phyloP scores from a whole-genome alignment of 2,329 filamentous ascomycete genomes.

The Phialophora expanda region DNA sequence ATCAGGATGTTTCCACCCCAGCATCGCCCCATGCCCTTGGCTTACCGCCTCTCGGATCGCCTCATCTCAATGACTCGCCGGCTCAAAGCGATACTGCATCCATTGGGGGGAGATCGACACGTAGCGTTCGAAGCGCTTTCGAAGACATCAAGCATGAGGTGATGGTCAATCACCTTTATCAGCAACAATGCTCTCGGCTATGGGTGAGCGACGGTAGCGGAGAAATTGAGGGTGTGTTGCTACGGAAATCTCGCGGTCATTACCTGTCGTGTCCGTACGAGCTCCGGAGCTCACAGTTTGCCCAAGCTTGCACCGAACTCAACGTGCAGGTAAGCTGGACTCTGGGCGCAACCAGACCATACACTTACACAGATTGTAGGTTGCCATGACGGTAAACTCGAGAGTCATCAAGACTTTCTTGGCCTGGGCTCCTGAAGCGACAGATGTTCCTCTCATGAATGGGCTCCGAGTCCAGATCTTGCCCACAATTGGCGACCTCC shows the following conservation, averaged over 20 bases:
- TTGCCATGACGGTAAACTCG: slow-evolving; percentile 80
- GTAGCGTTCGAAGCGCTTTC: slow-evolving; percentile 60
- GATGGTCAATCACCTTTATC: slow-evolving; percentile 82
- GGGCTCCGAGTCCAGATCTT: slow-evolving; percentile 78
- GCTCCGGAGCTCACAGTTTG: slow-evolving; percentile 67
- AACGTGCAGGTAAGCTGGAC: slow-evolving; percentile 67
- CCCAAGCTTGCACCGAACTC: slow-evolving; percentile 67
- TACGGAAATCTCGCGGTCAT: slow-evolving; percentile 69
- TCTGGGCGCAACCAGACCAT: slow-evolving; percentile 23
- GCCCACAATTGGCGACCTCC: slow-evolving; percentile 72
- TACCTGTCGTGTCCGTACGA: slow-evolving; percentile 76
- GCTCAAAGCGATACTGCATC: slow-evolving; percentile 59
- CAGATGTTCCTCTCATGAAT: slow-evolving; percentile 76
- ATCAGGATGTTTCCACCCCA: slow-evolving; percentile 5
- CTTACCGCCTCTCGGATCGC: slow-evolving; percentile 1
- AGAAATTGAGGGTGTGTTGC: slow-evolving; percentile 72
- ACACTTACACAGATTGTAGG: slow-evolving; percentile 51
- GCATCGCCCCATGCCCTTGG: neutral
- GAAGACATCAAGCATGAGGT: slow-evolving; percentile 80
- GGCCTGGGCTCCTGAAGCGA: slow-evolving; percentile 72
- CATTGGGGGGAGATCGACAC: slow-evolving; percentile 47
- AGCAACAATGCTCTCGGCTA: slow-evolving; percentile 74
- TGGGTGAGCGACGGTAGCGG: slow-evolving; percentile 75
- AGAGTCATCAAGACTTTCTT: slow-evolving; percentile 79
- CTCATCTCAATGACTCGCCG: slow-evolving; percentile 42